Percentiles rank a stretch among this genome's conserved stretches.
Evolutionary conservation across 495 filamentous ascomycete genomes (phyloP).

Genomic region (Neurospora sp.): DNA sequence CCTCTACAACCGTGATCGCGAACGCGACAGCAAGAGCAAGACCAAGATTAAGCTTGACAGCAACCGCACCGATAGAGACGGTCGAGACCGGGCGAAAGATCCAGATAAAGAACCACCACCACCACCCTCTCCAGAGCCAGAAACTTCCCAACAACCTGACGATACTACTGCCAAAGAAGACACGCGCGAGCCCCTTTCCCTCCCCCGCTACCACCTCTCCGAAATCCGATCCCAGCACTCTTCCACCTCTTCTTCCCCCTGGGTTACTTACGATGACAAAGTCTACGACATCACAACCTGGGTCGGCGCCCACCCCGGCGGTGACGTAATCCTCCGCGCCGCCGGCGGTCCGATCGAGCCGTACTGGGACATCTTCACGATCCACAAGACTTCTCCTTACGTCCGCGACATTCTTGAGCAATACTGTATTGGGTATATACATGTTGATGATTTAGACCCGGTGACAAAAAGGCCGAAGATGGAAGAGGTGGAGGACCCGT

Average conservation of each 20-base stretch:
- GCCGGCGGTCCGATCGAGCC: conserved; percentile 47
- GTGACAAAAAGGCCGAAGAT: conserved; percentile 30
- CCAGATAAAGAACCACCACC: neutral
- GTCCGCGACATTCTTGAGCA: conserved; percentile 47
- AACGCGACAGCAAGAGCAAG: neutral
- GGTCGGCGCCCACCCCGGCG: conserved; percentile 48
- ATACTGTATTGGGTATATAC: conserved; percentile 44
- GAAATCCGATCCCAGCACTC: conserved; percentile 41
- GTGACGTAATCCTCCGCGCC: conserved; percentile 49
- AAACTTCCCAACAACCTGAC: neutral
- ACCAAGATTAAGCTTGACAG: neutral
- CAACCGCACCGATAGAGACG: neutral
- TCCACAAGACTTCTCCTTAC: conserved; percentile 43
- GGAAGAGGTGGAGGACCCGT: conserved; percentile 45
- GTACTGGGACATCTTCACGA: conserved; percentile 54
- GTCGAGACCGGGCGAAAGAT: neutral
- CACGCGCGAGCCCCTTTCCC: conserved; percentile 19
- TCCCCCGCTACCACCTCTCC: conserved; percentile 36
- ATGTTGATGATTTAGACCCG: conserved; percentile 37
- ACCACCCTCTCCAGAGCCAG: neutral
- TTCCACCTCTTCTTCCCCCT: conserved; percentile 32
- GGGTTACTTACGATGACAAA: conserved; percentile 41
- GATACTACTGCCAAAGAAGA: conserved; percentile 6
- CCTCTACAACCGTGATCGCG: neutral
- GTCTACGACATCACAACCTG: conserved; percentile 54